Conservation (phyloP, 176 grass and related monocot species). For the Saccharum officinarum region DNA sequence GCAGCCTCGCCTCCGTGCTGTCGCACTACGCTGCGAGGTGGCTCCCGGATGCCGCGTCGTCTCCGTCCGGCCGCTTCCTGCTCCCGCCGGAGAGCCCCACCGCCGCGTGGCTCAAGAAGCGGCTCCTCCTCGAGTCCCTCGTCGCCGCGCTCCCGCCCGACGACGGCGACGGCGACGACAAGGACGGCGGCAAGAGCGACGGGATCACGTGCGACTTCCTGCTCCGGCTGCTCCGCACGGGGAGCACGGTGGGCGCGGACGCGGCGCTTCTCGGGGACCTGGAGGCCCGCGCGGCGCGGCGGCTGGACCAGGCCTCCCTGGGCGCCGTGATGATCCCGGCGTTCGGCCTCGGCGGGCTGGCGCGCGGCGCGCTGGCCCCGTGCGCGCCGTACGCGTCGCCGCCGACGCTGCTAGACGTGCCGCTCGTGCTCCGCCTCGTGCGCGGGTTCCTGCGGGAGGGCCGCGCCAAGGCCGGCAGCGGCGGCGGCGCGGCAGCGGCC, state of each 20-base stretch:
- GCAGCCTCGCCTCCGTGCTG: conserved; percentile 65
- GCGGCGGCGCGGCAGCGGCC: conserved; percentile 50
- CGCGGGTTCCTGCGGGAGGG: conserved; percentile 41
- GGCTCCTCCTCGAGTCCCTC: conserved; percentile 81
- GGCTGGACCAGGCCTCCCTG: conserved; percentile 70
- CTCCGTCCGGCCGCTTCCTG: conserved; percentile 48
- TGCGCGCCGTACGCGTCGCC: neutral
- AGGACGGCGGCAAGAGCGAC: neutral
- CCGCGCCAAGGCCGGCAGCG: neutral
- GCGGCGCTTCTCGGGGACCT: conserved; percentile 54
- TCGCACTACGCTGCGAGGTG: conserved; percentile 81
- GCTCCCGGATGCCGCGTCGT: conserved; percentile 71
- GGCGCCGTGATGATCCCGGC: conserved; percentile 83
- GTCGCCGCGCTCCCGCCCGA: conserved; percentile 74
- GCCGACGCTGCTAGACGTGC: conserved; percentile 73
- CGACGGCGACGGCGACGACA: neutral
- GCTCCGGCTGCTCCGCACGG: conserved; percentile 62
- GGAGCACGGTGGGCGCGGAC: conserved; percentile 69
- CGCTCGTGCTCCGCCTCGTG: conserved; percentile 68
- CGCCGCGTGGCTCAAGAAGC: conserved; percentile 75
- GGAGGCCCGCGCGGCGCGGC: conserved; percentile 69
- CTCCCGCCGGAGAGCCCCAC: conserved; percentile 69
- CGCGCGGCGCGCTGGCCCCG: neutral
- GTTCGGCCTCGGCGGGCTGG: conserved; percentile 32
- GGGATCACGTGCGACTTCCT: conserved; percentile 76